Conservation (phyloP, 2,329 filamentous ascomycete genomes). For the Venturia pyrina region DNA sequence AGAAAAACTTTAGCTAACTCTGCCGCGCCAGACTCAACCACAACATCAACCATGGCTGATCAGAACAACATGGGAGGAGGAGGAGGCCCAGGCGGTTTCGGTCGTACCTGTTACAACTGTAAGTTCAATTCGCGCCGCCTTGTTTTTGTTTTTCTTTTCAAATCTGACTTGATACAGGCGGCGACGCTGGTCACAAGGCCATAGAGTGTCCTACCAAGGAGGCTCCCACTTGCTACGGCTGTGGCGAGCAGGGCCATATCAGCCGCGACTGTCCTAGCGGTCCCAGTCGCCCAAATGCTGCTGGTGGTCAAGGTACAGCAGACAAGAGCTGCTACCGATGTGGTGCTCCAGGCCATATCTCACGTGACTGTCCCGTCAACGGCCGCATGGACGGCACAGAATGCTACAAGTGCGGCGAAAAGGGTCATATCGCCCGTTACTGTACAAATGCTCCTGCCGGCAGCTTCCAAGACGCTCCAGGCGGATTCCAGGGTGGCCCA, state of each 20-base stretch:
- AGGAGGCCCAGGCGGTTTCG: background rate
- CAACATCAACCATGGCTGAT: background rate
- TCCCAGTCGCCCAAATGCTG: slow-evolving; percentile 31
- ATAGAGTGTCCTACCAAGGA: slow-evolving; percentile 42
- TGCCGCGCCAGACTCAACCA: background rate
- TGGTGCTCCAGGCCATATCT: slow-evolving; percentile 72
- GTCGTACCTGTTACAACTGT: slow-evolving; percentile 8
- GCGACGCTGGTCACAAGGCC: slow-evolving; percentile 39
- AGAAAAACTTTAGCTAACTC: background rate
- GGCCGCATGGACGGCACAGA: slow-evolving; percentile 43
- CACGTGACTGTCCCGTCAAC: slow-evolving; percentile 62
- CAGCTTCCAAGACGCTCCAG: slow-evolving; percentile 21
- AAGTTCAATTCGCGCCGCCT: background rate
- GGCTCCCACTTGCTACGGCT: slow-evolving; percentile 38
- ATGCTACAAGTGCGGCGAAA: slow-evolving; percentile 98
- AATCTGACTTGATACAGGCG: slow-evolving; percentile 25
- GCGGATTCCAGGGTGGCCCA: slow-evolving; percentile 30
- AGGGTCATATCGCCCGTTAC: slow-evolving; percentile 92
- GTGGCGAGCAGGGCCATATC: slow-evolving; percentile 39
- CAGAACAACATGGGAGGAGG: background rate
- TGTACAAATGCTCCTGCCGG: slow-evolving; percentile 53
- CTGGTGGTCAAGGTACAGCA: slow-evolving; percentile 57
- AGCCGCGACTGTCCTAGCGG: slow-evolving; percentile 75
- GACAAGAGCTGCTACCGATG: slow-evolving; percentile 48
- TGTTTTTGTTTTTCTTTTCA: background rate